Percentiles rank a stretch among this genome's conserved stretches.
These are phyloP conservation scores for Deinandra increscens DNA, from an alignment of 129 eudicot genomes.

Conservation along the genomic window DNA sequence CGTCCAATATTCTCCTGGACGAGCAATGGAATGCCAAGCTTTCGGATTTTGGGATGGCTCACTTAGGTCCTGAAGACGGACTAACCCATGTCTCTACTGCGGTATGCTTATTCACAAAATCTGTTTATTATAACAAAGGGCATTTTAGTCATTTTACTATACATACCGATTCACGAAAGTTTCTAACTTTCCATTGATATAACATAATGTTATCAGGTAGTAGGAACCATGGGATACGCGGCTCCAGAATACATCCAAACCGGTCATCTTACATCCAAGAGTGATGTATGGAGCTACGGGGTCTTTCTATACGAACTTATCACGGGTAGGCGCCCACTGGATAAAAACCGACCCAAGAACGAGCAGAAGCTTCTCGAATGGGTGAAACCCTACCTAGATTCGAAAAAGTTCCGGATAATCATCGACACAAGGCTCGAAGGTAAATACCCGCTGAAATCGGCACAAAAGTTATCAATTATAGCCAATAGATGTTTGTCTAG, in stretches of 20 bases:
- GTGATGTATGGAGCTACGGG: slow-evolving; percentile 75
- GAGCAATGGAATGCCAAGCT: slow-evolving; percentile 88
- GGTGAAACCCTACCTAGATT: slow-evolving; percentile 72
- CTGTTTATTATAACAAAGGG: not conserved
- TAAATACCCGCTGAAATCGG: slow-evolving; percentile 50
- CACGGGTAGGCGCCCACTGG: slow-evolving; percentile 75
- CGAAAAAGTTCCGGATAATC: slow-evolving; percentile 61
- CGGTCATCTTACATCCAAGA: slow-evolving; percentile 60
- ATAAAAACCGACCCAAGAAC: slow-evolving; percentile 56
- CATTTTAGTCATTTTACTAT: not conserved
- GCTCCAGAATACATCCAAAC: slow-evolving; percentile 80
- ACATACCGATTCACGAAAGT: not conserved
- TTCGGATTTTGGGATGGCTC: slow-evolving; percentile 88
- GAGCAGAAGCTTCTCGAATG: slow-evolving; percentile 85
- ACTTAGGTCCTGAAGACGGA: slow-evolving; percentile 84
- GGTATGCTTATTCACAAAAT: slow-evolving; percentile 40
- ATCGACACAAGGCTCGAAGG: slow-evolving; percentile 74
- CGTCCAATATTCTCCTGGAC: slow-evolving; percentile 86
- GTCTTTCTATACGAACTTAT: slow-evolving; percentile 74
- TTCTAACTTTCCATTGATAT: not conserved
- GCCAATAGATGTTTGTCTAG: slow-evolving; percentile 73
- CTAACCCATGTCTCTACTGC: slow-evolving; percentile 84
- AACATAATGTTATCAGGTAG: slow-evolving; percentile 42
- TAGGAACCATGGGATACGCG: slow-evolving; percentile 77
- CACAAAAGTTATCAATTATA: slow-evolving; percentile 63